These are phyloP conservation scores for Coemansia pectinata DNA, from an alignment of 192 early-diverging fungal species.

Conservation along the genomic window DNA sequence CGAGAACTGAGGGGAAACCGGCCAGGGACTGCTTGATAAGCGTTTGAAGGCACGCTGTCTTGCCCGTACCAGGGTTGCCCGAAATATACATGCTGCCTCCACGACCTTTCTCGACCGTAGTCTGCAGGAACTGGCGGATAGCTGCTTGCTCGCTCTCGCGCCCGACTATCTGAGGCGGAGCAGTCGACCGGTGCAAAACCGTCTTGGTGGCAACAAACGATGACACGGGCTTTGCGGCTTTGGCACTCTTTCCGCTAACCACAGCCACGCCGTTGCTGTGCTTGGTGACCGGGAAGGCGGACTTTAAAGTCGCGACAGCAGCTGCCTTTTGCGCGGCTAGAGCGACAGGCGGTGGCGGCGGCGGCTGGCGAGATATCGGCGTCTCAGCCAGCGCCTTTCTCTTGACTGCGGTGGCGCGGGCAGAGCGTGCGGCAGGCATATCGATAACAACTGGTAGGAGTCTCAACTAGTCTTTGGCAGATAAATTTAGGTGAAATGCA, in stretches of 20 bases:
- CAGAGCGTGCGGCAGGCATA: slow-evolving; percentile 45
- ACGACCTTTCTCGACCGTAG: slow-evolving; percentile 32
- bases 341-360: slow-evolving; percentile 10
- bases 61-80: slow-evolving; percentile 92
- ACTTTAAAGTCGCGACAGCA: slow-evolving; percentile 27
- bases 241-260: neutral
- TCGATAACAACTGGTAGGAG: neutral
- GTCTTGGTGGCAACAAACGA: slow-evolving; percentile 38
- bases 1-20: slow-evolving; percentile 51
- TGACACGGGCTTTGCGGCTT: slow-evolving; percentile 16
- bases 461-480: slow-evolving; percentile 10
- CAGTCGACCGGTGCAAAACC: slow-evolving; percentile 43
- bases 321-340: slow-evolving; percentile 7
- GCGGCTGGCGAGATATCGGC: slow-evolving; percentile 26
- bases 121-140: slow-evolving; percentile 35
- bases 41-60: slow-evolving; percentile 76
- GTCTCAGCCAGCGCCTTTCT: slow-evolving; percentile 41
- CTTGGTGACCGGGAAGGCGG: slow-evolving; percentile 37
- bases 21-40: slow-evolving; percentile 56
- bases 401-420: slow-evolving; percentile 16
- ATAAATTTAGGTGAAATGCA: neutral
- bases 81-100: slow-evolving; percentile 81
- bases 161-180: slow-evolving; percentile 50
- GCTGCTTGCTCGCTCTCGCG: slow-evolving; percentile 39
- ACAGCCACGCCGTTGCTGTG: slow-evolving; percentile 7